phyloP scores from a whole-genome alignment of 306 rosid genomes.

The Vicia faba region DNA sequence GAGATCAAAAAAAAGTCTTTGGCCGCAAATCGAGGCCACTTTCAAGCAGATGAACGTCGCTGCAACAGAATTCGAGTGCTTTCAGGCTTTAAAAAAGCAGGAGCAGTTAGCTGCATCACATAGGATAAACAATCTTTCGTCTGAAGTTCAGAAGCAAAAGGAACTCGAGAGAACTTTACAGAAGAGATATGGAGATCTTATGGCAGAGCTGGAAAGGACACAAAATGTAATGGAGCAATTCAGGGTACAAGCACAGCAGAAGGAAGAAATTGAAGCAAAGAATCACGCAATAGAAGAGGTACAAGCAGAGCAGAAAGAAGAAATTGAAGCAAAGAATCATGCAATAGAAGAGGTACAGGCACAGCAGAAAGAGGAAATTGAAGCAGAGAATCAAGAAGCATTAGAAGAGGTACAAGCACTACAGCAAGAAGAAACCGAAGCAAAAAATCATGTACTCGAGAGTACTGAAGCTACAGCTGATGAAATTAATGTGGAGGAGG shows the following conservation, averaged over 20 bases:
- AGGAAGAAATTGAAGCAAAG: constrained; percentile 57
- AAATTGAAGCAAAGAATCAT: too few species aligned
- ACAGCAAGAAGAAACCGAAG: constrained; percentile 58
- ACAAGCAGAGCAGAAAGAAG: constrained; percentile 37
- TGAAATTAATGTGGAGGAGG: constrained; percentile 35
- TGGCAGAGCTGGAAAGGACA: constrained; percentile 57
- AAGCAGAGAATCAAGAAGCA: constrained; percentile 39
- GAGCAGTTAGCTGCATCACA: constrained; percentile 80
- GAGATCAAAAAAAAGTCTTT: constrained; percentile 69
- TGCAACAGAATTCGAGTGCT: constrained; percentile 88
- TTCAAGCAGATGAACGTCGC: constrained; percentile 89
- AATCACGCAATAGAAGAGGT: constrained; percentile 48
- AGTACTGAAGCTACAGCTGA: constrained; percentile 45
- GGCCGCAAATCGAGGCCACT: constrained; percentile 89
- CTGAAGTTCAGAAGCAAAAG: constrained; percentile 83
- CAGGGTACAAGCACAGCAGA: constrained; percentile 50
- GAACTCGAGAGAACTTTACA: constrained; percentile 79
- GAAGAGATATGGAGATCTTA: constrained; percentile 69
- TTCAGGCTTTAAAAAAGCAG: constrained; percentile 80
- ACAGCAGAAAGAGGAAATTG: constrained; percentile 57
- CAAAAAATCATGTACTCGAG: constrained; percentile 45
- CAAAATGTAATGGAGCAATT: constrained; percentile 51
- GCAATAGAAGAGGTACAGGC: too few species aligned
- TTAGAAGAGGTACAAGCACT: constrained; percentile 39
- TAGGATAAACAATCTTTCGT: constrained; percentile 69